Evolutionary conservation across 2,329 filamentous ascomycete genomes (phyloP), one percentile per base, ranked within the genome.

Genomic region (Dactylonectria macrodidyma): DNA sequence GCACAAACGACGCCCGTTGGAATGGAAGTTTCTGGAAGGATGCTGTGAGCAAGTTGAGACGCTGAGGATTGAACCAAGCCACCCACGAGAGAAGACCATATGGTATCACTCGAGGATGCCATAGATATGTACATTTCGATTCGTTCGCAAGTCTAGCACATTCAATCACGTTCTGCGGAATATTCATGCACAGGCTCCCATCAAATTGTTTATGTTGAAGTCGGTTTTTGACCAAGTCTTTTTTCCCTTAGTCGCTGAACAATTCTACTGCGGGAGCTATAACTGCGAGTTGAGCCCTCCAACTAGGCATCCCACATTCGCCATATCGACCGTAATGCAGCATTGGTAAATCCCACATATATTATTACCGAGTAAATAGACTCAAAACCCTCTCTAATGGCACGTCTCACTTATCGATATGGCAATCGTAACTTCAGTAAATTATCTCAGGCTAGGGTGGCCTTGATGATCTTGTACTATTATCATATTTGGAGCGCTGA

Each of bases 21-120:
- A 68, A 70, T 7, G 65, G 57, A 2, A 48, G 62, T 2, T 52
- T 66, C 19, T 66, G 64, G 64, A 62, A 62, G 47, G 24, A 48
- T 22, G 38, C 12, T 2, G 10, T 51, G 8, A 38, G 22, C 16
- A 50, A 26, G n/a, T 4, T 60, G 24, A 51, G 47, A 51, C 44
- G 57, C 16, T 60, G 26, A 60, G 26, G 24, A 26, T 11, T 65
- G 55, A 50, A 22, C n/a, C 5, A 16, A 19, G 7, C 22, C 19
- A 19, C 12, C 36, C 9, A 22, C 9, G n/a, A 19, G 3, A 22
- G 19, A 47, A 19, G 44, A 22, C 19, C 2, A 5, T 47, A n/a
- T 44, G 4, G 8, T n/a, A 8, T n/a, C 16, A n/a, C 16, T n/a
- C 1, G 14, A 44, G 14, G 41, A 8, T 44, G 41, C 16, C 14